Evolutionary conservation across 2,329 filamentous ascomycete genomes (phyloP), one percentile per base, ranked within the genome.

Genomic region (Chrysosporium queenslandicum): DNA sequence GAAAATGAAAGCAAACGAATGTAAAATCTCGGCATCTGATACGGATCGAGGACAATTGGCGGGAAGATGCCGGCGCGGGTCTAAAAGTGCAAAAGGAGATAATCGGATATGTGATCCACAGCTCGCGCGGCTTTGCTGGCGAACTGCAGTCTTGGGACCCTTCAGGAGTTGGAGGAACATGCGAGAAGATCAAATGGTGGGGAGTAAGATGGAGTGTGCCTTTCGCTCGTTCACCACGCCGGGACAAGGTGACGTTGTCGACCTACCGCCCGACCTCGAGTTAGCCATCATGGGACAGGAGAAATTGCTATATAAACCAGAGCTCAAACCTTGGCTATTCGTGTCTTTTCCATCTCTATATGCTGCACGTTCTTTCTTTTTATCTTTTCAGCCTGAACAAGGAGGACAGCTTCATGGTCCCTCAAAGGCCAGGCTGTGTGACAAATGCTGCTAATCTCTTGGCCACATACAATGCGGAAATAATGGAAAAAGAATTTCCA

Each of bases 81-180:
- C 87, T 81, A 59, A 91, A 81, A 21, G 79, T 81, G 70, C 90
- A 95, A 63, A 83, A 80, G 37, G 80, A 80, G 62, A 98, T 87
- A 70, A 97, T 90, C 21, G 91, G 90, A 68, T 90, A 98, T 14
- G 92, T 90, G 52, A 97, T 87, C 87, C 91, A 98, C 64, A 86
- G 80, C 69, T 95, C 87, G 65, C 82, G 77, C 20, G 78, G 73
- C 58, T 72, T 74, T 53, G 67, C 65, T n/a, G 60, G 54, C n/a
- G 63, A 56, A 20, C 70, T 69, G 46, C 74, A 68, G 42, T 68
- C 64, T 55, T 68, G 62, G 43, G 67, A 65, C 56, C 65, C 61
- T 55, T 68, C 65, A 34, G 69, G 64, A 53, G 57, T 52, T 59
- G 68, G 67, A 50, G 77, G 77, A 11, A 71, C 67, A 66, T 80